These are phyloP conservation scores for Yamadazyma paraphyllophila DNA, from an alignment of 805 yeast species.

Conservation along the genomic window DNA sequence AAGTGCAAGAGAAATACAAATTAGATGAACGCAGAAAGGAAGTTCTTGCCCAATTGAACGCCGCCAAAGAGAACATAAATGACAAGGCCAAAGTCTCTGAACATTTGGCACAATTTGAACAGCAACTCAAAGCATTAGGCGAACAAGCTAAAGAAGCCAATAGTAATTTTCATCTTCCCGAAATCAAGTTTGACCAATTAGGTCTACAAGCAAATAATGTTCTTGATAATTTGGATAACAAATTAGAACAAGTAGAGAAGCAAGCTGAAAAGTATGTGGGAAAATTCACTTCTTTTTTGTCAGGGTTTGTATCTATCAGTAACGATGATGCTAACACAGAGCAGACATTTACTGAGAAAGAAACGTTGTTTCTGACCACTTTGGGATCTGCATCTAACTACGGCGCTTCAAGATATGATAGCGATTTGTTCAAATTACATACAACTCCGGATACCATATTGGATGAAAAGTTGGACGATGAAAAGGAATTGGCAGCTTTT, in stretches of 20 bases:
- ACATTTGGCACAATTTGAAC: conserved; percentile 26
- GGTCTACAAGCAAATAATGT: conserved; percentile 48
- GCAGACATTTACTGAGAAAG: conserved; percentile 15
- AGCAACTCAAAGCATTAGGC: conserved; percentile 25
- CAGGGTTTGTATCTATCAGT: conserved; percentile 32
- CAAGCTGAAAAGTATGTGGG: conserved; percentile 60
- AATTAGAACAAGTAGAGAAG: conserved; percentile 70
- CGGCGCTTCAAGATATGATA: conserved; percentile 39
- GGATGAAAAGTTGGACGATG: conserved; percentile 13
- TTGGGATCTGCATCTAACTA: conserved; percentile 23
- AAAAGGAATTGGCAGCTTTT: conserved; percentile 25
- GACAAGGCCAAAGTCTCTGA: conserved; percentile 21
- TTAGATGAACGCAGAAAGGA: conserved; percentile 29
- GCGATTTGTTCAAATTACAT: conserved; percentile 39
- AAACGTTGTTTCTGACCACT: conserved; percentile 21
- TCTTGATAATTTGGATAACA: conserved; percentile 66
- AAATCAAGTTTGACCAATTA: conserved; percentile 20
- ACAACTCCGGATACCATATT: conserved; percentile 25
- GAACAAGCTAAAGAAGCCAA: conserved; percentile 11
- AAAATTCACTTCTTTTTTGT: conserved; percentile 57
- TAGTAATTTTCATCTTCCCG: conserved; percentile 13
- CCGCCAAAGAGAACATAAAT: conserved; percentile 24
- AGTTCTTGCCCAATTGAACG: conserved; percentile 26
- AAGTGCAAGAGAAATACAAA: conserved; percentile 26
- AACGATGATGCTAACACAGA: conserved; percentile 13